Conservation (phyloP, 164 flowering plant species). For the Hamamelis virginiana region DNA sequence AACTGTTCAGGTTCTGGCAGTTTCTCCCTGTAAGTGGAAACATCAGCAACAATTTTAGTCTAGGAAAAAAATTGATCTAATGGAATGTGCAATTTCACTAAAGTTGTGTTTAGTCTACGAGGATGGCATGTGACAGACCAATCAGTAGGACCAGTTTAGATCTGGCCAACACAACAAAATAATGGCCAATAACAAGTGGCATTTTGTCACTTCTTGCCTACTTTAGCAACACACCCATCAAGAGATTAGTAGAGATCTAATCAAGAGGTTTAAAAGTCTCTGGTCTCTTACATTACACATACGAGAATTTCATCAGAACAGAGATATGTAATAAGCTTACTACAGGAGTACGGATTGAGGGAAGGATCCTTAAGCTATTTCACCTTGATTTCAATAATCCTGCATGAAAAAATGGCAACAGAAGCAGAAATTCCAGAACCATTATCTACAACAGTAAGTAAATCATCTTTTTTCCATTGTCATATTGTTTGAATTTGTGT, state of each 20-base stretch:
- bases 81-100: background rate
- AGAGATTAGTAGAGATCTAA: constrained; percentile 6
- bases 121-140: constrained; percentile 17
- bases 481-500: background rate
- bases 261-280: constrained; percentile 5
- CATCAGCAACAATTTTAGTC: background rate
- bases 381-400: constrained; percentile 11
- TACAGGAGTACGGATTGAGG: constrained; percentile 1
- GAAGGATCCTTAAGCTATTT: constrained; percentile 1
- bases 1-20: constrained; percentile 8
- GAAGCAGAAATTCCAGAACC: constrained; percentile 35
- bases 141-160: constrained; percentile 17
- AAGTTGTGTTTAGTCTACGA: background rate
- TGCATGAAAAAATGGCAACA: constrained; percentile 42
- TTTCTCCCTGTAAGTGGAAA: constrained; percentile 8
- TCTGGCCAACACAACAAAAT: constrained; percentile 27
- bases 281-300: constrained; percentile 2
- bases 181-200: constrained; percentile 40
- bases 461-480: constrained; percentile 9
- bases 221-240: constrained; percentile 28
- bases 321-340: constrained; percentile 8
- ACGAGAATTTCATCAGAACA: constrained; percentile 2
- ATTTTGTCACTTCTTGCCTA: constrained; percentile 42
- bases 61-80: constrained; percentile 1
- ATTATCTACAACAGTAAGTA: constrained; percentile 28